Evolutionary conservation across 176 grass and related monocot genomes (phyloP), one percentile per base, ranked within the genome.

Genomic region (Musa acuminata): DNA sequence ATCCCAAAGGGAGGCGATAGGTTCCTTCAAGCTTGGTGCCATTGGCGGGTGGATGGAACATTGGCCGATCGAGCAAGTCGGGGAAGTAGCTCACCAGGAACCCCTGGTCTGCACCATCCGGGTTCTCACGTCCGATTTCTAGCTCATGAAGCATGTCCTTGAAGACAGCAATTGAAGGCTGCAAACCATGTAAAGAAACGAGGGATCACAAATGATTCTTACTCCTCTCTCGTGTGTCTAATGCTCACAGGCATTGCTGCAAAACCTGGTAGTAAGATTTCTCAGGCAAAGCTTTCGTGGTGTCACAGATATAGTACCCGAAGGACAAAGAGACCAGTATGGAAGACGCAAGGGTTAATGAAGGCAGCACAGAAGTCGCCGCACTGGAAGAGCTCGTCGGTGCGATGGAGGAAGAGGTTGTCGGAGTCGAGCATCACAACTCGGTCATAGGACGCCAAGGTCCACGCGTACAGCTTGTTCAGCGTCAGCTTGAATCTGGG

Each of bases 391-490:
- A 97, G 75, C 67, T 97, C 93, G 68, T 97, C 93, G 22, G 93
- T 93, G 26, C 88, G 92, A 67, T 90, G 93, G 80, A 97, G 89
- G 82, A 93, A 97, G 64, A 97, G 80, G 69, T 97, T 97, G 81
- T 97, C 93, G 17, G 93, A 88, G 83, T 97, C 93, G 11, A 97
- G 81, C 93, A 97, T 97, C 57, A 97, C 73, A 71, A 97, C 90
- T 81, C 90, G 90, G 8, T 97, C 93, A 64, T 97, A 93, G 0
- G 77, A 85, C 53, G 85, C 67, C 59, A 97, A 74, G 71, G 82
- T 97, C 93, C 93, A 97, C 14, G 93, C 90, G 65, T 97, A 93
- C 13, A 97, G 77, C 82, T 97, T 97, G 82, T 97, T 97, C 59
- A 97, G 53, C 52, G 93, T 97, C 83, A 93, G 80, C 83, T 97